phyloP scores from a whole-genome alignment of 257 asterid species.

The Coffea eugenioides region DNA sequence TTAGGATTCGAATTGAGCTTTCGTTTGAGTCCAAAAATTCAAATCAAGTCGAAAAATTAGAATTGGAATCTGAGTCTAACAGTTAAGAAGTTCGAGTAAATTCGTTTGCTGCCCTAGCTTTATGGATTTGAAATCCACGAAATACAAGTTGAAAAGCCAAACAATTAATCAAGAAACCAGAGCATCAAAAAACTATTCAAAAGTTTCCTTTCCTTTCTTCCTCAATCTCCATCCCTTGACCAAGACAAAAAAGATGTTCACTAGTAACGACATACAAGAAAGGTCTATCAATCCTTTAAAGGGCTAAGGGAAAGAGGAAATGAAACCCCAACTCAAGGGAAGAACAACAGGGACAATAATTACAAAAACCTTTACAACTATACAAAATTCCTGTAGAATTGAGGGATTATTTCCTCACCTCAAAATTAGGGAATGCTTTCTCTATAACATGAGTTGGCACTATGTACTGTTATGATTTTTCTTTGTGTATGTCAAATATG shows the following conservation, averaged over 20 bases:
- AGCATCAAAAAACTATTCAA: too few relatives aligned
- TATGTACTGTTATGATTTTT: slow-evolving; percentile 47
- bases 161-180: neutral
- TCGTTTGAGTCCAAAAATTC: too few relatives aligned
- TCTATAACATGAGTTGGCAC: slow-evolving; percentile 2
- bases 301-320: neutral
- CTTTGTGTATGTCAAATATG: slow-evolving; percentile 72
- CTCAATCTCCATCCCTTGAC: neutral
- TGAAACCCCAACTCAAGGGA: neutral
- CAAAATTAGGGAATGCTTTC: slow-evolving; percentile 3
- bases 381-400: slow-evolving; percentile 42
- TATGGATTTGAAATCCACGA: neutral
- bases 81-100: too few relatives aligned
- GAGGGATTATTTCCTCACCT: slow-evolving; percentile 17
- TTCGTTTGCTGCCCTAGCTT: too few relatives aligned
- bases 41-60: too few relatives aligned
- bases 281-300: neutral
- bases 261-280: neutral
- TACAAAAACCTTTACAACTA: slow-evolving; percentile 35
- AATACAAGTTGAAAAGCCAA: neutral
- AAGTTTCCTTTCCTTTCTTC: neutral
- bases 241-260: neutral
- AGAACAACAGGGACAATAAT: slow-evolving; percentile 24
- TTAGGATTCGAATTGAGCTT: too few relatives aligned
- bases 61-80: too few relatives aligned